These are phyloP conservation scores for Apiospora hydei DNA, from an alignment of 2,329 filamentous ascomycete species.

Conservation along the genomic window DNA sequence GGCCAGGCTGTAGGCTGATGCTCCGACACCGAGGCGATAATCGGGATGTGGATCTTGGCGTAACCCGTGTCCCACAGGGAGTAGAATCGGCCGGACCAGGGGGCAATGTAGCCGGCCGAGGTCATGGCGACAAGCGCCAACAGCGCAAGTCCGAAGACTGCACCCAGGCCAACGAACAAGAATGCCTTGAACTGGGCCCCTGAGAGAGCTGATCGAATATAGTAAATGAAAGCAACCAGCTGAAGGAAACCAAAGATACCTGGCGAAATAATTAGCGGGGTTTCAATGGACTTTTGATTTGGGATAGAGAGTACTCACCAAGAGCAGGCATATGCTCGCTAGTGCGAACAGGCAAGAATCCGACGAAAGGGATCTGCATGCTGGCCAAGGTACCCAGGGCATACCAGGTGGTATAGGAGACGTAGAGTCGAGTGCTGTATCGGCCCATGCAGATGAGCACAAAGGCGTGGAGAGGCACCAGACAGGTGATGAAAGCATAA, in stretches of 20 bases:
- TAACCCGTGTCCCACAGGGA: conserved; percentile 99
- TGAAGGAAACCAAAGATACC: conserved; percentile 96
- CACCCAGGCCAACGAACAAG: conserved; percentile 76
- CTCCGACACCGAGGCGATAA: conserved; percentile 99
- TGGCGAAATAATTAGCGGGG: conserved; percentile 42
- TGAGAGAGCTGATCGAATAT: conserved; percentile 85
- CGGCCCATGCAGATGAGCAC: conserved; percentile 96
- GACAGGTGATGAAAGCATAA: conserved; percentile 98
- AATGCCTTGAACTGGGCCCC: conserved; percentile 95
- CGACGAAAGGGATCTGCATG: conserved; percentile 99
- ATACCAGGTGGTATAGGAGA: conserved; percentile 98
- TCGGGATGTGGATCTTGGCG: conserved; percentile 98
- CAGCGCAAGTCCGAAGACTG: conserved; percentile 70
- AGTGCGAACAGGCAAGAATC: conserved; percentile 93
- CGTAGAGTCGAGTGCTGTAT: conserved; percentile 92
- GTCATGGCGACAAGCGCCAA: conserved; percentile 85
- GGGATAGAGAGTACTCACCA: conserved; percentile 62
- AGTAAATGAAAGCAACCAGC: conserved; percentile 90
- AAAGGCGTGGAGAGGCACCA: conserved; percentile 93
- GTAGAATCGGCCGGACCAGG: conserved; percentile 98
- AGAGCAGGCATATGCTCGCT: conserved; percentile 99
- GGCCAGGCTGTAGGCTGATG: conserved; percentile 99
- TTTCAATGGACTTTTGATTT: neutral
- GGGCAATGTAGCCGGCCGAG: conserved; percentile 88
- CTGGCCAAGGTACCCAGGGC: conserved; percentile 93